Conservation (phyloP, 495 filamentous ascomycete species). For the Alectoria sarmentosa region DNA sequence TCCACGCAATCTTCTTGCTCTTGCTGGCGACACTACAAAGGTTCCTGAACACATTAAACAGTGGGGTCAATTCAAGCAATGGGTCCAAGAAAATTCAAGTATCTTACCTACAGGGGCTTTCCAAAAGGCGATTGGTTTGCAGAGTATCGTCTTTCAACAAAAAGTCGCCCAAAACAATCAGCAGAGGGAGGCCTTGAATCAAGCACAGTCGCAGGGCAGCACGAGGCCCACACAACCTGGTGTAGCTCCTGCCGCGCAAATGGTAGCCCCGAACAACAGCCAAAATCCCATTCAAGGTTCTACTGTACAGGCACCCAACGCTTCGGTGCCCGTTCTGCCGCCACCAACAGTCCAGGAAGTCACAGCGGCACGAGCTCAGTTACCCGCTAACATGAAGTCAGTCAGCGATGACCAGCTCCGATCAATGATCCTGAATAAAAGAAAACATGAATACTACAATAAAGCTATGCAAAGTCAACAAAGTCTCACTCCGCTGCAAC, state of each 20-base stretch:
- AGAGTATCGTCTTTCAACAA: constrained; percentile 49
- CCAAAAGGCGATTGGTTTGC: constrained; percentile 42
- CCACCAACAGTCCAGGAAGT: constrained; percentile 26
- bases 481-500: constrained; percentile 35
- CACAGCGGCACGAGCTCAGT: constrained; percentile 16
- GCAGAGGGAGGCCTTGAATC: constrained; percentile 19
- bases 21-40: constrained; percentile 32
- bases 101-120: constrained; percentile 34
- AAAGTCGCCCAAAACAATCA: constrained; percentile 24
- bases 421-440: constrained; percentile 33
- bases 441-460: constrained; percentile 34
- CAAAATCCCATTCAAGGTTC: constrained; percentile 26
- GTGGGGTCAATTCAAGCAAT: constrained; percentile 68
- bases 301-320: neutral
- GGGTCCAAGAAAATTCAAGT: constrained; percentile 45
- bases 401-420: constrained; percentile 50
- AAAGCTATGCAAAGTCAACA: constrained; percentile 31
- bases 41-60: constrained; percentile 57
- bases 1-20: constrained; percentile 36
- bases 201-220: constrained; percentile 7
- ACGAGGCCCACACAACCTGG: constrained; percentile 1
- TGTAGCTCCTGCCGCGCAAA: constrained; percentile 27
- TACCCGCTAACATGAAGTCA: constrained; percentile 15
- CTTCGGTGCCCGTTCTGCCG: constrained; percentile 11
- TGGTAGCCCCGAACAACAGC: constrained; percentile 35